Evolutionary conservation across 345 rosid genomes (phyloP).

Genomic region (Linum lewisii): DNA sequence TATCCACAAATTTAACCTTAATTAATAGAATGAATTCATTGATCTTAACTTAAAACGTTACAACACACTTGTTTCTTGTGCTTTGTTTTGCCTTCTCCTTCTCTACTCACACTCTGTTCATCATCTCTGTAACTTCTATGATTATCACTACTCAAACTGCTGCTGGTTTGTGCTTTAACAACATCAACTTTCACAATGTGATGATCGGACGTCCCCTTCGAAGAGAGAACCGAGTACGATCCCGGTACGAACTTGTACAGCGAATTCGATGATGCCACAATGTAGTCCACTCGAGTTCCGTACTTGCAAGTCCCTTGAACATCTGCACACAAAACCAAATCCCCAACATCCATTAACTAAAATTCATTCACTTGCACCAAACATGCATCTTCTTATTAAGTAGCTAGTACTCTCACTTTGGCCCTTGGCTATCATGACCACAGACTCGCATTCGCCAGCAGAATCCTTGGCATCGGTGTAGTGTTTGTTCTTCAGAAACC

Average conservation of each 20-base stretch:
- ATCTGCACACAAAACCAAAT: constrained; percentile 27
- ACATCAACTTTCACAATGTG: constrained; percentile 88
- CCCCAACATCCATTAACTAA: neutral
- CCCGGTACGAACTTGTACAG: constrained; percentile 74
- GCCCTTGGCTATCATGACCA: constrained; percentile 88
- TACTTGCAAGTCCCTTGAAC: constrained; percentile 98
- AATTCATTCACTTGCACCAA: neutral
- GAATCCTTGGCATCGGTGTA: constrained; percentile 83
- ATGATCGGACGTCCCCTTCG: constrained; percentile 95
- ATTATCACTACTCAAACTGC: neutral
- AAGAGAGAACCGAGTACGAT: constrained; percentile 76
- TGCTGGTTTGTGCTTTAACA: constrained; percentile 16
- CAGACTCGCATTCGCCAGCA: constrained; percentile 89
- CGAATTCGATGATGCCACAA: constrained; percentile 67
- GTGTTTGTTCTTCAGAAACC: constrained; percentile 55
- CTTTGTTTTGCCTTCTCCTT: neutral
- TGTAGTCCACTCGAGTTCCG: constrained; percentile 85
- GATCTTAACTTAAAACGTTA: neutral
- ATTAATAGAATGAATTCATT: too few species aligned
- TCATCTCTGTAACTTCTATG: neutral
- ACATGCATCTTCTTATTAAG: too few species aligned
- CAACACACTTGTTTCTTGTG: neutral
- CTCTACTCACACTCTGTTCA: neutral
- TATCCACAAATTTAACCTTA: too few species aligned
- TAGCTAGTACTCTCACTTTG: constrained; percentile 56